These are phyloP conservation scores for Fusarium begoniae DNA, from an alignment of 2,329 filamentous ascomycete genomes.

Conservation along the genomic window DNA sequence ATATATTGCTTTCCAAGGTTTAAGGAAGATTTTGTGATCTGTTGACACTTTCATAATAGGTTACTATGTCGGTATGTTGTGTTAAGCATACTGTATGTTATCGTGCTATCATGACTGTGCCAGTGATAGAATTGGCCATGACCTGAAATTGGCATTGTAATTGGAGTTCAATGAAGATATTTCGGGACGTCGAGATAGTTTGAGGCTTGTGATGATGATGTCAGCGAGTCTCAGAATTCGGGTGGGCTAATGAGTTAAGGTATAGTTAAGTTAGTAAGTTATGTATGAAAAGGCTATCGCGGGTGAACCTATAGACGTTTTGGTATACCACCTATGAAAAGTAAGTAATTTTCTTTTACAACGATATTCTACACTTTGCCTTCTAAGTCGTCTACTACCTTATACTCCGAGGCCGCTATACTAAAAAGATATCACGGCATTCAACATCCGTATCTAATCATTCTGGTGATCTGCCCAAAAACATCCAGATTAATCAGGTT, in stretches of 20 bases:
- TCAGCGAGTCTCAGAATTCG: background rate
- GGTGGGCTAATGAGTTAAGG: background rate
- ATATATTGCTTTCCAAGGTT: background rate
- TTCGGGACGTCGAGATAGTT: background rate
- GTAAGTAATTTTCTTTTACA: background rate
- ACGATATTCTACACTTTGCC: background rate
- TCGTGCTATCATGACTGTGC: background rate
- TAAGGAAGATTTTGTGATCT: background rate
- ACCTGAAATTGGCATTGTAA: background rate
- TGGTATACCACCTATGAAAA: background rate
- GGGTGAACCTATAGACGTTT: background rate
- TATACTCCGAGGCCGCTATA: background rate
- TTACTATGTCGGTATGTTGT: too few relatives aligned
- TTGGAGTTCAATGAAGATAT: background rate
- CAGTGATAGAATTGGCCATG: background rate
- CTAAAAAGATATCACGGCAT: background rate
- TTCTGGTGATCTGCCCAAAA: background rate
- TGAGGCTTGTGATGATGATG: background rate
- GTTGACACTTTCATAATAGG: background rate
- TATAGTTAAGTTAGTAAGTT: background rate
- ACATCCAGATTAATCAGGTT: conserved; percentile 9
- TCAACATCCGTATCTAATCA: conserved; percentile 1
- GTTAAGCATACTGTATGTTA: background rate
- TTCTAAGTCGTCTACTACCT: background rate
- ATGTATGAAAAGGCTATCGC: background rate